Percentiles rank a stretch among this genome's conserved stretches.
These are phyloP conservation scores for Boletus rufocinnamomeus DNA, from an alignment of 768 basidiomycete species.

Conservation along the genomic window DNA sequence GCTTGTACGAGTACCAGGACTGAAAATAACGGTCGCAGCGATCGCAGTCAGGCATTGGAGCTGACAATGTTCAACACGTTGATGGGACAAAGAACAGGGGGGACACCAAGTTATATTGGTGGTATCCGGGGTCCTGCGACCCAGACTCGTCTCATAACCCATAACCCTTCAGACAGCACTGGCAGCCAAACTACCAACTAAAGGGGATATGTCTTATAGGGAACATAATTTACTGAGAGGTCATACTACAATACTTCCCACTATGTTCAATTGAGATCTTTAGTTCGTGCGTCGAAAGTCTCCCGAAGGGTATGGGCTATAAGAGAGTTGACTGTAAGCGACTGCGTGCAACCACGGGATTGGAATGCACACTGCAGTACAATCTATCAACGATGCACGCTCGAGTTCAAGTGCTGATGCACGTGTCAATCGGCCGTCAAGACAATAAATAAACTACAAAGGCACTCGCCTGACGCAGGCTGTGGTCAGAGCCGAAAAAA, in stretches of 20 bases:
- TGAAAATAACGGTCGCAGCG: constrained; percentile 44
- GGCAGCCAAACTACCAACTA: too few species aligned
- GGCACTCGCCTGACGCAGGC: constrained; percentile 19
- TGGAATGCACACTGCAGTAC: constrained; percentile 42
- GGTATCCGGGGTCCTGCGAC: constrained; percentile 31
- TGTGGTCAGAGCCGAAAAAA: constrained; percentile 38
- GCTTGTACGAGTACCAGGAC: constrained; percentile 28
- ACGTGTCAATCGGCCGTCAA: neutral
- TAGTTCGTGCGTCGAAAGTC: too few species aligned
- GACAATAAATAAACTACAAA: neutral
- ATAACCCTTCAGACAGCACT: too few species aligned
- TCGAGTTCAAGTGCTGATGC: constrained; percentile 54
- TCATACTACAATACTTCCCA: too few species aligned
- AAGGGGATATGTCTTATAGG: too few species aligned
- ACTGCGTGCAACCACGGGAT: constrained; percentile 40
- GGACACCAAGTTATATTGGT: neutral
- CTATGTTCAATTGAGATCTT: too few species aligned
- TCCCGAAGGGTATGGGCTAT: too few species aligned
- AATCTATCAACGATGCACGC: constrained; percentile 43
- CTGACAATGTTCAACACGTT: too few species aligned
- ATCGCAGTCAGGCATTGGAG: constrained; percentile 42
- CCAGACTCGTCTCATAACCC: too few species aligned
- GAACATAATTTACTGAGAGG: too few species aligned
- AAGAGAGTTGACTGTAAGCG: neutral
- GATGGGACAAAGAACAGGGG: neutral